These are phyloP conservation scores for Monosporascus sp. DNA, from an alignment of 2,329 filamentous ascomycete genomes.

Conservation along the genomic window DNA sequence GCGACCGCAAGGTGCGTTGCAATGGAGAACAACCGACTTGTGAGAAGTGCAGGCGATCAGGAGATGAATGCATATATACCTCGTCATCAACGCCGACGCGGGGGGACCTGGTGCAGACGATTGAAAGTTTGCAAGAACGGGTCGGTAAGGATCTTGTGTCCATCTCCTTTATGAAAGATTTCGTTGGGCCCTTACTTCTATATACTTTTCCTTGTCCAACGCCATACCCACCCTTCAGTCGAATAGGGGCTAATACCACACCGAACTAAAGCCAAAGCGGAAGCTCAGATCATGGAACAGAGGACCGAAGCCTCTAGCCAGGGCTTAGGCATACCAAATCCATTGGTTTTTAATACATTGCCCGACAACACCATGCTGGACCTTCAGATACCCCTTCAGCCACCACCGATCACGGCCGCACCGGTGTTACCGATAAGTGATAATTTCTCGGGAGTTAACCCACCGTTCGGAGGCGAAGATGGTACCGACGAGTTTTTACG, in stretches of 20 bases:
- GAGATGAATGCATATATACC: slow-evolving; percentile 19
- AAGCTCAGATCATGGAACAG: slow-evolving; percentile 16
- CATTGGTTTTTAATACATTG: too few relatives aligned
- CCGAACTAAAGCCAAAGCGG: slow-evolving; percentile 13
- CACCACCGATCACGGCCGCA: too few relatives aligned
- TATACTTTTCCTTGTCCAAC: too few relatives aligned
- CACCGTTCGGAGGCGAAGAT: too few relatives aligned
- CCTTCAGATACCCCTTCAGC: slow-evolving; percentile 5
- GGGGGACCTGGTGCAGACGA: slow-evolving; percentile 17
- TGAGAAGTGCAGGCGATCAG: slow-evolving; percentile 18
- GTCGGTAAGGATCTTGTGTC: slow-evolving; percentile 11
- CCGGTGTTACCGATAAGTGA: too few relatives aligned
- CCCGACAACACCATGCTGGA: too few relatives aligned
- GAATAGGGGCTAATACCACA: too few relatives aligned
- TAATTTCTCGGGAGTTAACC: too few relatives aligned
- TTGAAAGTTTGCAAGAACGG: slow-evolving; percentile 19
- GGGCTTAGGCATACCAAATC: too few relatives aligned
- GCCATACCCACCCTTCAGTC: too few relatives aligned
- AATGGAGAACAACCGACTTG: slow-evolving; percentile 17
- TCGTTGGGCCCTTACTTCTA: not conserved
- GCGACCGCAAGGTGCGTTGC: slow-evolving; percentile 20
- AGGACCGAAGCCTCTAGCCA: not conserved
- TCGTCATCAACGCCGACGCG: slow-evolving; percentile 19
- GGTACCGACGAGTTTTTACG: too few relatives aligned
- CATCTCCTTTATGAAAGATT: slow-evolving; percentile 4